phyloP scores from a whole-genome alignment of 2,329 filamentous ascomycete genomes.

The Alternaria arborescens region DNA sequence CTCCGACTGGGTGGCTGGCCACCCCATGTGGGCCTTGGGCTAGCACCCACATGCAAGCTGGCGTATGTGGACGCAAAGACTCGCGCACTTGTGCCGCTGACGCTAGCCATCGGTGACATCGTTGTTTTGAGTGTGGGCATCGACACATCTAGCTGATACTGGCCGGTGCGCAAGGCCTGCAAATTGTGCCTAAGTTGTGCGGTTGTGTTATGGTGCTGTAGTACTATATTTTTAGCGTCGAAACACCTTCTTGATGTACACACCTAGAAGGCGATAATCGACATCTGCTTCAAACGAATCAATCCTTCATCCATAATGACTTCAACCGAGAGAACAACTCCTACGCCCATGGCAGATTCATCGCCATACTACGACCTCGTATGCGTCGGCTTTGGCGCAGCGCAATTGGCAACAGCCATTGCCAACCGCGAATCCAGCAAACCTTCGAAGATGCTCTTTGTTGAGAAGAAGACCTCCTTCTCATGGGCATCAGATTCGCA shows the following conservation, averaged over 20 bases:
- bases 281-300: neutral
- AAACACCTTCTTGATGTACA: conserved; percentile 10
- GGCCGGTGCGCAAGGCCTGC: conserved; percentile 26
- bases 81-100: conserved; percentile 8
- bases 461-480: conserved; percentile 46
- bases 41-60: conserved; percentile 27
- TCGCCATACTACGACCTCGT: conserved; percentile 42
- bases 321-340: conserved; percentile 27
- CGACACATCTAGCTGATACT: conserved; percentile 12
- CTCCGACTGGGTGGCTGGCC: conserved; percentile 30
- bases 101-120: conserved; percentile 34
- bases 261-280: neutral
- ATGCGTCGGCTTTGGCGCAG: conserved; percentile 49
- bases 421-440: conserved; percentile 43
- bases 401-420: conserved; percentile 48
- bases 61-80: conserved; percentile 21
- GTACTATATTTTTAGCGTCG: conserved; percentile 12
- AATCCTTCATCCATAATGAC: conserved; percentile 28
- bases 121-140: conserved; percentile 20
- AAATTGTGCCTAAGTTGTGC: conserved; percentile 16
- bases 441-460: conserved; percentile 39
- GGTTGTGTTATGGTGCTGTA: conserved; percentile 8
- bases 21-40: conserved; percentile 37
- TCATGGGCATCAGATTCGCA: conserved; percentile 43
- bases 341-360: conserved; percentile 22